phyloP scores from a whole-genome alignment of 805 yeast genomes.

The Candida dajiaensis region DNA sequence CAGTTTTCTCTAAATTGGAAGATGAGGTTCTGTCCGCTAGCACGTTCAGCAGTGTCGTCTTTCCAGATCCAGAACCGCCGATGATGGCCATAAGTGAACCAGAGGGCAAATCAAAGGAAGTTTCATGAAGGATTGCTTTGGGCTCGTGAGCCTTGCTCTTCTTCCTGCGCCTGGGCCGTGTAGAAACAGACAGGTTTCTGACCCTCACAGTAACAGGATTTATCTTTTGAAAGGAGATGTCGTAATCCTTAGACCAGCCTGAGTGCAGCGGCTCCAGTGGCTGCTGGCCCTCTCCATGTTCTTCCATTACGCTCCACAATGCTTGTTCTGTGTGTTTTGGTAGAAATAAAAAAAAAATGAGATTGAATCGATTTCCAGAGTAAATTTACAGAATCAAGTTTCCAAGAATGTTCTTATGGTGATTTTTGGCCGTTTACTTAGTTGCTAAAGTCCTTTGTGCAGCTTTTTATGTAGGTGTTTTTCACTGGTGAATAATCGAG shows the following conservation, averaged over 20 bases:
- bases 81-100: conserved; percentile 74
- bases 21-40: conserved; percentile 47
- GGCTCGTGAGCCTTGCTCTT: background rate
- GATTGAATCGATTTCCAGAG: background rate
- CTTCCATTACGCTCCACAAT: background rate
- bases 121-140: conserved; percentile 17
- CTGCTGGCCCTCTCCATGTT: background rate
- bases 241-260: background rate
- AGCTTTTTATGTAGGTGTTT: background rate
- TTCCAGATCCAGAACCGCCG: conserved; percentile 89
- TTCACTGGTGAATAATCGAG: too few relatives aligned
- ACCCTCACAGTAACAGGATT: conserved; percentile 6
- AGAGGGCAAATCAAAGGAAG: conserved; percentile 58
- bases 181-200: conserved; percentile 4
- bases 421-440: background rate
- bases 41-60: conserved; percentile 72
- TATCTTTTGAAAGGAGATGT: conserved; percentile 5
- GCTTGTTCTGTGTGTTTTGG: background rate
- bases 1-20: conserved; percentile 34
- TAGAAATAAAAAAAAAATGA: too few relatives aligned
- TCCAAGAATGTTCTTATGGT: background rate
- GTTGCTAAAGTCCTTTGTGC: background rate
- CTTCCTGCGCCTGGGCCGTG: background rate
- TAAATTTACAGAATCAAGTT: background rate
- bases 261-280: background rate